phyloP scores from a whole-genome alignment of 768 basidiomycete genomes.

The Suillus brevipes region DNA sequence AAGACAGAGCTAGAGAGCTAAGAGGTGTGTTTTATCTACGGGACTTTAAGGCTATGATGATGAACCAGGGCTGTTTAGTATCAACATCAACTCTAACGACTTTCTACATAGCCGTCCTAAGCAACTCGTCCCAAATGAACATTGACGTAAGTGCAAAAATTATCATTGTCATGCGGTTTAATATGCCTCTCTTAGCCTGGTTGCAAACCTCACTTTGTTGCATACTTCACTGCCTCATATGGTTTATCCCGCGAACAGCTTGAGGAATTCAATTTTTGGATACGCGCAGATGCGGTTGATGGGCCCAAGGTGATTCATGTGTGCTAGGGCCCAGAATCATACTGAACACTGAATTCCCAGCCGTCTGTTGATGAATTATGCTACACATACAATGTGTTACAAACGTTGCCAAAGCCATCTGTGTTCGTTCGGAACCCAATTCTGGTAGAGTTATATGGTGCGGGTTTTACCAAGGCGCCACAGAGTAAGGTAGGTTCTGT shows the following conservation, averaged over 20 bases:
- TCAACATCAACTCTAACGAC: conserved; percentile 71
- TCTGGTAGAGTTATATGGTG: conserved; percentile 75
- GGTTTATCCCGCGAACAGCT: conserved; percentile 67
- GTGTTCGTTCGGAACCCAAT: conserved; percentile 62
- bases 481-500: conserved; percentile 46
- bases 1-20: conserved; percentile 72
- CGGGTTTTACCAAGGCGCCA: conserved; percentile 76
- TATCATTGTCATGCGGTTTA: neutral
- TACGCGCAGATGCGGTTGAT: conserved; percentile 37
- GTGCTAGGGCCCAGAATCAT: neutral
- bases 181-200: conserved; percentile 34
- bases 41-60: conserved; percentile 6
- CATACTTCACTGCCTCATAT: conserved; percentile 78
- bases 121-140: conserved; percentile 45
- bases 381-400: conserved; percentile 55
- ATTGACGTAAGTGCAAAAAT: conserved; percentile 36
- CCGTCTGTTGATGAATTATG: conserved; percentile 37
- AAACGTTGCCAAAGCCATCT: conserved; percentile 50
- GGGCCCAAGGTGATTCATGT: neutral
- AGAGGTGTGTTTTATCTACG: conserved; percentile 49
- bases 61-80: conserved; percentile 42
- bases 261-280: conserved; percentile 69
- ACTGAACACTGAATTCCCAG: conserved; percentile 12
- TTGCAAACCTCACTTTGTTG: conserved; percentile 59
- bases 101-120: conserved; percentile 73